A percentile compares a stretch with the other conserved stretches of the same genome.
phyloP scores from a whole-genome alignment of 768 basidiomycete species.

The Rhizopogon vulgaris region DNA sequence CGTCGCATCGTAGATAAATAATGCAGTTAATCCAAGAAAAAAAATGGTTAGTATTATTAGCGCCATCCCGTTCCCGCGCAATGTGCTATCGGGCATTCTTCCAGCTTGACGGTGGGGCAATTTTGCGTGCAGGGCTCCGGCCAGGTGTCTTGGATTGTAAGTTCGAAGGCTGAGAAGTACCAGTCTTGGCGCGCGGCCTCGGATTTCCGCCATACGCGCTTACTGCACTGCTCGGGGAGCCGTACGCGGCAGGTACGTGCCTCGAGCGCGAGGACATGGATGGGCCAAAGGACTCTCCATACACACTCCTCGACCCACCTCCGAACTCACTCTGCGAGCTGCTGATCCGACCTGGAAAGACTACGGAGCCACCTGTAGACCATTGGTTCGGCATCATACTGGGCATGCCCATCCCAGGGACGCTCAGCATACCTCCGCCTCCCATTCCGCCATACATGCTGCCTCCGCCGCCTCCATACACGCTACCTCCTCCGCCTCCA shows the following conservation, averaged over 20 bases:
- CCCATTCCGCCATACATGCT: slow-evolving; percentile 41
- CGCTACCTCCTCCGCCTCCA: slow-evolving; percentile 22
- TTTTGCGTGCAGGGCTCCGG: slow-evolving; percentile 20
- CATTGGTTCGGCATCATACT: slow-evolving; percentile 31
- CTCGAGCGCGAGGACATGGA: slow-evolving; percentile 13
- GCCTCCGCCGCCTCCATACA: slow-evolving; percentile 32
- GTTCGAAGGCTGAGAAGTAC: slow-evolving; percentile 15
- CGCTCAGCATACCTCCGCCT: slow-evolving; percentile 33
- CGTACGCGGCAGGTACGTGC: background rate
- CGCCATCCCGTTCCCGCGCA: background rate
- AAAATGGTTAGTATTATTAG: background rate
- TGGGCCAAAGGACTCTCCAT: slow-evolving; percentile 60
- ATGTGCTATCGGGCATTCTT: slow-evolving; percentile 27
- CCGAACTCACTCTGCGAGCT: slow-evolving; percentile 63
- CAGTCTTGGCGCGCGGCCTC: slow-evolving; percentile 31
- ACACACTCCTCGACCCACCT: slow-evolving; percentile 57
- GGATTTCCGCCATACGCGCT: slow-evolving; percentile 16
- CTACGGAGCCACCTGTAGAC: slow-evolving; percentile 36
- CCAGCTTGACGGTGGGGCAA: slow-evolving; percentile 63
- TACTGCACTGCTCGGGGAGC: slow-evolving; percentile 9
- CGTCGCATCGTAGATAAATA: background rate
- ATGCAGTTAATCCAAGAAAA: background rate
- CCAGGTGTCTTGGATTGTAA: slow-evolving; percentile 10
- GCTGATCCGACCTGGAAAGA: slow-evolving; percentile 43
- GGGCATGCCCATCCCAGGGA: slow-evolving; percentile 33